Conservation (phyloP, 2,329 filamentous ascomycete genomes). For the Akanthomyces lecanii region DNA sequence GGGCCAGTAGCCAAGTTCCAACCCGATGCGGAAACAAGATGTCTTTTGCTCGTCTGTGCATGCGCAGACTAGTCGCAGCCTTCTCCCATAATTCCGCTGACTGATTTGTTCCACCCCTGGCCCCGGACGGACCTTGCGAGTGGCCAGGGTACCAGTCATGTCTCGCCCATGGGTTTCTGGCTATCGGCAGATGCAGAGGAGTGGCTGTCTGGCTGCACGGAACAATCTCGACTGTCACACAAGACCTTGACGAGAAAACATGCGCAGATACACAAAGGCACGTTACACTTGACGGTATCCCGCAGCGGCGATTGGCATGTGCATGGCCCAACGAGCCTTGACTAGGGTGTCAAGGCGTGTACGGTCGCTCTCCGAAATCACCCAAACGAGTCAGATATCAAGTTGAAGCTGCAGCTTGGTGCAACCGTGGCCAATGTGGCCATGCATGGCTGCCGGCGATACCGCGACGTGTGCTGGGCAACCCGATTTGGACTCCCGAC, state of each 20-base stretch:
- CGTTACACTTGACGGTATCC: background rate
- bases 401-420: background rate
- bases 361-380: background rate
- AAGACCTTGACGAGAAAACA: background rate
- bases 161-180: background rate
- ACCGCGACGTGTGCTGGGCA: background rate
- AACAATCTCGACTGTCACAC: background rate
- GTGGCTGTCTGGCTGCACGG: background rate
- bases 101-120: background rate
- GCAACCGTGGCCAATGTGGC: background rate
- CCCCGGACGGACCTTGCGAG: background rate
- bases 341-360: background rate
- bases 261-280: background rate
- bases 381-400: background rate
- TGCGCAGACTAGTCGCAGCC: background rate
- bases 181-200: background rate
- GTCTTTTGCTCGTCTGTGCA: background rate
- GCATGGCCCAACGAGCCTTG: too few species aligned
- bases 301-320: too few species aligned
- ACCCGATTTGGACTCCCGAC: too few species aligned
- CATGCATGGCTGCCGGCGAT: background rate
- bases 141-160: background rate
- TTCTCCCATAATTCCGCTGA: background rate
- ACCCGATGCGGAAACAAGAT: background rate
- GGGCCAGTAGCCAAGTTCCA: background rate